These are phyloP conservation scores for Colletotrichum zoysiae DNA, from an alignment of 2,329 filamentous ascomycete genomes.

Conservation along the genomic window DNA sequence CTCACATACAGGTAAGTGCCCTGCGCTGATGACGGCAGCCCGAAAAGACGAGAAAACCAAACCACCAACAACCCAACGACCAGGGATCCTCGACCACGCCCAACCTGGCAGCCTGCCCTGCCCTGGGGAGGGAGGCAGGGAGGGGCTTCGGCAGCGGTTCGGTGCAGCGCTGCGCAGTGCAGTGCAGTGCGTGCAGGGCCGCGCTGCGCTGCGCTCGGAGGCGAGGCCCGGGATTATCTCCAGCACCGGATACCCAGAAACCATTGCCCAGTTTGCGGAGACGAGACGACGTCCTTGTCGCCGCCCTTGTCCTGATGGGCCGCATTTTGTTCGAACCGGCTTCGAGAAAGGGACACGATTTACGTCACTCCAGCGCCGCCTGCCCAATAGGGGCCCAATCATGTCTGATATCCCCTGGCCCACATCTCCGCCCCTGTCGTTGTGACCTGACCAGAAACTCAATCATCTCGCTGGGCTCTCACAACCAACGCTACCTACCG, in stretches of 20 bases:
- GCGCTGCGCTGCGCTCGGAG: conserved; percentile 3
- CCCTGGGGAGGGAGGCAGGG: conserved; percentile 4
- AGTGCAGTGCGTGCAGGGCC: background rate
- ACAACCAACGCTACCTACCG: background rate
- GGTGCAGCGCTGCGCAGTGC: conserved; percentile 16
- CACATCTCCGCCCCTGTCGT: conserved; percentile 22
- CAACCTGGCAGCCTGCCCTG: background rate
- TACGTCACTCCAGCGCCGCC: conserved; percentile 28
- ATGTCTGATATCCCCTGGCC: conserved; percentile 6
- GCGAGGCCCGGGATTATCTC: conserved; percentile 19
- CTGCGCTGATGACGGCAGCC: conserved; percentile 11
- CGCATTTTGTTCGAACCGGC: conserved; percentile 29
- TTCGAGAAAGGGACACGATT: conserved; percentile 27
- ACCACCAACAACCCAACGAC: conserved; percentile 9
- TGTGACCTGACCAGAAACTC: conserved; percentile 4
- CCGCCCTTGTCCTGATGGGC: conserved; percentile 16
- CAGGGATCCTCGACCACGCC: conserved; percentile 15
- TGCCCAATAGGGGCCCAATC: conserved; percentile 27
- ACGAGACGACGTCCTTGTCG: background rate
- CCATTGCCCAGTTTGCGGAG: conserved; percentile 33
- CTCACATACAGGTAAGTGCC: too few species aligned
- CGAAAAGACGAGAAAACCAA: conserved; percentile 6
- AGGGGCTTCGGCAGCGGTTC: conserved; percentile 32
- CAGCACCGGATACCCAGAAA: conserved; percentile 39
- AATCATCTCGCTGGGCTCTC: background rate